Evolutionary conservation across 2,329 filamentous ascomycete species (phyloP), one percentile per base, ranked within the genome.

Genomic region (Fusarium drepaniforme): DNA sequence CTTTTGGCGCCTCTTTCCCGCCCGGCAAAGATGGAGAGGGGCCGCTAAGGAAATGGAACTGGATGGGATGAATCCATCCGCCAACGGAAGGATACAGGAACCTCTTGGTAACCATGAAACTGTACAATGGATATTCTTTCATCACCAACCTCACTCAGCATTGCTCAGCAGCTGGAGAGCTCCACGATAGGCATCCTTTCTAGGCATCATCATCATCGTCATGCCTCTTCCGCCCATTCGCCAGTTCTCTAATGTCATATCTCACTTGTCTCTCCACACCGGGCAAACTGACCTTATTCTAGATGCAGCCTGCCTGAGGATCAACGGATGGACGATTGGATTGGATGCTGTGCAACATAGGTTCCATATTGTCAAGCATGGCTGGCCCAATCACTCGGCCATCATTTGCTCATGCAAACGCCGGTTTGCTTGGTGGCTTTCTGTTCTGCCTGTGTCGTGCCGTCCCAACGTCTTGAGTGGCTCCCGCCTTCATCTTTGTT

Each of bases 271-370:
- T 42, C 21, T 57, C 30, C 46, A 42, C 49, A 25, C 46, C 46
- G 18, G 49, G 49, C n/a, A 37, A 64, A 64, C 35, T 56, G 46
- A 21, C 23, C 49, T 42, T 57, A 57, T 51, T 44, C 49, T 18
- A 57, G 62, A 46, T 58, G 51, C 35, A 57, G 37, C 23, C 62
- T 33, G 25, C 35, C 51, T 56, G 23, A 8, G 44, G 49, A 58
- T 64, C 62, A 64, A 57, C 37, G 37, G 35, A 64, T n/a, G 60
- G 60, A 33, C 28, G 28, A 56, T 33, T 23, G 23, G 44, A 63
- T 58, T 23, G 23, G 44, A 63, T 58, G 62, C 28, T 42, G 62
- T 64, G 62, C 13, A 58, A 64, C 62, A 42, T 49, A 33, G 28
- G 49, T 49, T 21, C 37, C 58, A 40, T 35, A 37, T 51, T 18